A percentile compares a stretch with the other conserved stretches of the same genome.
Evolutionary conservation across 2,329 filamentous ascomycete genomes (phyloP).

Genomic region (Byssochlamys sp.): DNA sequence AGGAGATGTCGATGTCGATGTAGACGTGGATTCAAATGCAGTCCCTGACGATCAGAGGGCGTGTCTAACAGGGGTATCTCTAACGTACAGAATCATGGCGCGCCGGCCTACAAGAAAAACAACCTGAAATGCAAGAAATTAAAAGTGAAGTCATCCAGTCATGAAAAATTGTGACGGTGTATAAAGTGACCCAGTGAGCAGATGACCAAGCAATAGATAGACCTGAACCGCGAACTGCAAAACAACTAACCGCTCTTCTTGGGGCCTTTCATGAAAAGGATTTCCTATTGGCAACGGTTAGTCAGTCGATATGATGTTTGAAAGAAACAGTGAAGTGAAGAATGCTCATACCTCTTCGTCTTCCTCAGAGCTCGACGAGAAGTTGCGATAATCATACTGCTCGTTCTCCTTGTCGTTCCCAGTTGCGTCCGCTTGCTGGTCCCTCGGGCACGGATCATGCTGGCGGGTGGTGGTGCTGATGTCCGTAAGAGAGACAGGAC

Average conservation of each 20-base stretch:
- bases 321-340: background rate
- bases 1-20: background rate
- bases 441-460: background rate
- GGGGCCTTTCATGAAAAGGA: background rate
- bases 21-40: background rate
- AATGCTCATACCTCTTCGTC: background rate
- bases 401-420: background rate
- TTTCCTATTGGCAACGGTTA: background rate
- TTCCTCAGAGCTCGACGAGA: background rate
- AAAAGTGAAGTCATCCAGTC: background rate
- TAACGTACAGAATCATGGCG: background rate
- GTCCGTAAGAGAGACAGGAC: background rate
- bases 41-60: background rate
- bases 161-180: background rate
- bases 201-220: background rate
- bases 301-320: background rate
- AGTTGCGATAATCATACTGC: background rate
- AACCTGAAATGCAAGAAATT: background rate
- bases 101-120: background rate
- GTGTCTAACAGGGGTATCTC: background rate
- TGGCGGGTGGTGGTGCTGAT: background rate
- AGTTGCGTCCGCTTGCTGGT: background rate
- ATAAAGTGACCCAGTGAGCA: background rate
- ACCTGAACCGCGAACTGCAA: background rate
- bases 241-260: background rate